Conservation (phyloP, 2,329 filamentous ascomycete genomes). For the Mycocentrospora acerina region DNA sequence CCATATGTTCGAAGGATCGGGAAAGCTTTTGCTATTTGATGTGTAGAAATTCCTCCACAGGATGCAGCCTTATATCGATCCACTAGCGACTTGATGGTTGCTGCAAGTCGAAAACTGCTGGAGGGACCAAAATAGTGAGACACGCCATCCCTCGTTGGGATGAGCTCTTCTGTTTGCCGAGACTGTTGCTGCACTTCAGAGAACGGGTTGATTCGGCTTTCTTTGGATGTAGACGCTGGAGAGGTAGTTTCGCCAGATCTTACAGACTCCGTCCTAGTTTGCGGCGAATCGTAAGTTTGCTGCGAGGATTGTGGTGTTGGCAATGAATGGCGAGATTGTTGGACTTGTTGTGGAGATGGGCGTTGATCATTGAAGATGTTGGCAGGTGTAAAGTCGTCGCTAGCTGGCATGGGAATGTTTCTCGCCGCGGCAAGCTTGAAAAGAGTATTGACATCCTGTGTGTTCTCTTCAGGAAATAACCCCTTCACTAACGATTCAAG, state of each 20-base stretch:
- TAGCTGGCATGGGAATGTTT: constrained; percentile 41
- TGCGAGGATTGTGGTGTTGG: constrained; percentile 4
- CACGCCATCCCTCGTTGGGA: constrained; percentile 19
- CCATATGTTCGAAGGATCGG: constrained; percentile 5
- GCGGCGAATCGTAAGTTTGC: constrained; percentile 6
- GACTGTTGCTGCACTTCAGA: constrained; percentile 13
- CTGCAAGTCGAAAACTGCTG: constrained; percentile 27
- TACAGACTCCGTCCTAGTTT: constrained; percentile 3
- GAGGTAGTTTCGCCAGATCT: constrained; percentile 10
- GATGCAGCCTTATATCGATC: constrained; percentile 23
- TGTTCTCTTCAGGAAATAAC: constrained; percentile 44
- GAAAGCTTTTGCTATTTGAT: no score
- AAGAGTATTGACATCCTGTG: constrained; percentile 42
- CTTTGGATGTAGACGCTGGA: constrained; percentile 10
- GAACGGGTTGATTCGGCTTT: constrained; percentile 16
- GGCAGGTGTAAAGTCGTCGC: constrained; percentile 27
- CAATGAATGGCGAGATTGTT: constrained; percentile 8
- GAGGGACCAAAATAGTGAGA: constrained; percentile 33
- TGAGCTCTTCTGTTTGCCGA: constrained; percentile 15
- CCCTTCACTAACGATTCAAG: constrained; percentile 47
- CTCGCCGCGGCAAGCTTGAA: constrained; percentile 44
- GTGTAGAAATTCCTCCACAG: no score
- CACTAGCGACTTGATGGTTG: constrained; percentile 20
- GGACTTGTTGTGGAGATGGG: constrained; percentile 1
- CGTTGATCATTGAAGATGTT: constrained; percentile 23